Base-by-base conservation (phyloP, 768 basidiomycete genomes). In the Hericium alpestre region DNA sequence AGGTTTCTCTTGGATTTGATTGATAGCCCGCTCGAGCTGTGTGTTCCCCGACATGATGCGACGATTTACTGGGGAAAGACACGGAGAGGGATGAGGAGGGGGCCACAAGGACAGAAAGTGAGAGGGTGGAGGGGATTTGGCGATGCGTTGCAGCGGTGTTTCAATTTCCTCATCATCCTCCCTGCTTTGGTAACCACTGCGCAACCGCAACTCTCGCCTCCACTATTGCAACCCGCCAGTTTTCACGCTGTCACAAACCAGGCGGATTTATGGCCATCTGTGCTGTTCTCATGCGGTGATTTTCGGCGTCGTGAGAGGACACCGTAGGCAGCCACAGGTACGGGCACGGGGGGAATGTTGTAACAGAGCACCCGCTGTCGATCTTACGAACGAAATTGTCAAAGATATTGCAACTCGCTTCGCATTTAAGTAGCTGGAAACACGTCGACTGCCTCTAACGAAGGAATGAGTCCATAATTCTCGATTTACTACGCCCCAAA, bases 21-120 rank as follows among this genome's bases (percentile, higher is more conserved):
- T 79, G 69, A 86, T 83, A 65, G 83, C 83, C 68, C 81, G 77
- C 66, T 83, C 80, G 56, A 85, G 73, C 61, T 86, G 83, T 3
- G 76, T 73, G 50, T 65, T 62, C 16, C 27, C 22, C 18, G 61
- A 22, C 62, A 63, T 63, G 47, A 51, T 51, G 49, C 20, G 18
- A 51, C 10, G 25, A 23, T 16, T 22, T 18, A 12, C 20, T 18
- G 18, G 54, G 22, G 49, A 37, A 51, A 51, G 49, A 51, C 43
- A 51, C 49, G 49, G 25, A 51, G 25, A 51, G 25, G 25, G n/a
- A 51, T 22, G 15, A 25, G 49, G 49, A 23, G 11, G 25, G 49
- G 23, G 49, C 49, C 49, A 51, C 49, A 51, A 37, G 27, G 27
- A 37, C 11, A 25, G 18, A 51, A 51, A 51, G n/a, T n/a, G 6